Conservation (phyloP, 164 flowering plant species). For the Annona cherimola region DNA sequence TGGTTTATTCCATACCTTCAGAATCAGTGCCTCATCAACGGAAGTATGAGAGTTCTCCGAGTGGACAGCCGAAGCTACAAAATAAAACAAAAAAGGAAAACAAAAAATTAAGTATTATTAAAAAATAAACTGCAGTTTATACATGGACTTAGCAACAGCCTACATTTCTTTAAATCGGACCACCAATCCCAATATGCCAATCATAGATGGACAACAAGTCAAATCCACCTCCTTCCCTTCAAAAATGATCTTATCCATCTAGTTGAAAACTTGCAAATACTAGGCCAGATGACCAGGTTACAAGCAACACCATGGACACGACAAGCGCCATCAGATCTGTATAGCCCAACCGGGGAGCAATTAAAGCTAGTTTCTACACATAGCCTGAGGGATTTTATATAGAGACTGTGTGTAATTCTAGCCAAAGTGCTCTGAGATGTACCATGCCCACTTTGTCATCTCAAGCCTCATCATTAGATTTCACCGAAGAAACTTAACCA, state of each 20-base stretch:
- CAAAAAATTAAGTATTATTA: too few species aligned
- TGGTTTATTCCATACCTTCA: slow-evolving; percentile 45
- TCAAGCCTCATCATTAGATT: too few species aligned
- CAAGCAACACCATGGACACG: background rate
- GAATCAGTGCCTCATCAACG: slow-evolving; percentile 42
- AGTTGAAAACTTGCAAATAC: background rate
- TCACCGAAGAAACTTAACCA: too few species aligned
- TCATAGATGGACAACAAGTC: background rate
- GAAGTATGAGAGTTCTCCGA: slow-evolving; percentile 33
- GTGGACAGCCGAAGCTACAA: slow-evolving; percentile 47
- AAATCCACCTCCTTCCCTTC: background rate
- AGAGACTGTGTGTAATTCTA: too few species aligned
- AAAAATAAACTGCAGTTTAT: background rate
- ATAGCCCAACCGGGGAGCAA: background rate
- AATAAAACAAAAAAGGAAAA: too few species aligned
- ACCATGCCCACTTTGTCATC: too few species aligned
- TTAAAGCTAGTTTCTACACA: background rate
- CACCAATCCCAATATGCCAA: background rate
- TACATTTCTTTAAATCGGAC: background rate
- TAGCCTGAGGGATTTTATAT: too few species aligned
- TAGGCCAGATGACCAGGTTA: too few species aligned
- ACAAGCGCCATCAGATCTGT: background rate
- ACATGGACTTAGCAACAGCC: background rate
- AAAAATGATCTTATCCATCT: background rate
- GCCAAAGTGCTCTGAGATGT: too few species aligned